A percentile compares a stretch with the other conserved stretches of the same genome.
These are phyloP conservation scores for Trametes cinnabarina DNA, from an alignment of 768 basidiomycete genomes.

Conservation along the genomic window DNA sequence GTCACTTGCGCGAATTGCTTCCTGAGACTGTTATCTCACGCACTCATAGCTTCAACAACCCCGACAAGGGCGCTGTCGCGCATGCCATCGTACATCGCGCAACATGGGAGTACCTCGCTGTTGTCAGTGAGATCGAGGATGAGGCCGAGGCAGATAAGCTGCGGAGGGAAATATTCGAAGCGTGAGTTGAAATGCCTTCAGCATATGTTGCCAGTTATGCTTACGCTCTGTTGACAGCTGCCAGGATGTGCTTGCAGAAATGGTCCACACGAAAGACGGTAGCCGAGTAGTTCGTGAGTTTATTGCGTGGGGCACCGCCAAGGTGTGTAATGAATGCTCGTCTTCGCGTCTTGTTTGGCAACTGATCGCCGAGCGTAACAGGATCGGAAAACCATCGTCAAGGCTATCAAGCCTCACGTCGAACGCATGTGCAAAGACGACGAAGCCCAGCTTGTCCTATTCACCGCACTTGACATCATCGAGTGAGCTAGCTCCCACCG, in stretches of 20 bases:
- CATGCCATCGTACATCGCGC: slow-evolving; percentile 88
- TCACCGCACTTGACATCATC: slow-evolving; percentile 85
- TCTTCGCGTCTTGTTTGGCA: too few relatives aligned
- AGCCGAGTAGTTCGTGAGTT: slow-evolving; percentile 85
- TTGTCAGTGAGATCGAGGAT: slow-evolving; percentile 54
- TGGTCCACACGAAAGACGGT: slow-evolving; percentile 93
- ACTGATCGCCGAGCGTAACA: slow-evolving; percentile 24
- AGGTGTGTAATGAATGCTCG: slow-evolving; percentile 43
- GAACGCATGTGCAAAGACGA: slow-evolving; percentile 86
- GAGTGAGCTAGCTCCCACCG: too few relatives aligned
- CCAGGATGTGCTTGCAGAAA: slow-evolving; percentile 83
- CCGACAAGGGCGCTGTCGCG: slow-evolving; percentile 85
- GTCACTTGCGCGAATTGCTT: slow-evolving; percentile 21
- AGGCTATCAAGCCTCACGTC: slow-evolving; percentile 85
- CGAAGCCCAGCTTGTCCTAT: slow-evolving; percentile 86
- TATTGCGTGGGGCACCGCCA: slow-evolving; percentile 78
- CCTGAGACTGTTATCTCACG: not conserved
- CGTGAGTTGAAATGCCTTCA: slow-evolving; percentile 39
- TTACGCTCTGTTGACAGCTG: slow-evolving; percentile 45
- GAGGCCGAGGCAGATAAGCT: slow-evolving; percentile 71
- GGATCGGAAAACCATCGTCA: slow-evolving; percentile 91
- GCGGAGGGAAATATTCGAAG: slow-evolving; percentile 78
- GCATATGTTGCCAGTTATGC: too few relatives aligned
- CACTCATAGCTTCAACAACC: slow-evolving; percentile 76
- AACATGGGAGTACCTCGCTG: slow-evolving; percentile 80